These are phyloP conservation scores for Aquilaria sinensis DNA, from an alignment of 345 rosid species.

Conservation along the genomic window DNA sequence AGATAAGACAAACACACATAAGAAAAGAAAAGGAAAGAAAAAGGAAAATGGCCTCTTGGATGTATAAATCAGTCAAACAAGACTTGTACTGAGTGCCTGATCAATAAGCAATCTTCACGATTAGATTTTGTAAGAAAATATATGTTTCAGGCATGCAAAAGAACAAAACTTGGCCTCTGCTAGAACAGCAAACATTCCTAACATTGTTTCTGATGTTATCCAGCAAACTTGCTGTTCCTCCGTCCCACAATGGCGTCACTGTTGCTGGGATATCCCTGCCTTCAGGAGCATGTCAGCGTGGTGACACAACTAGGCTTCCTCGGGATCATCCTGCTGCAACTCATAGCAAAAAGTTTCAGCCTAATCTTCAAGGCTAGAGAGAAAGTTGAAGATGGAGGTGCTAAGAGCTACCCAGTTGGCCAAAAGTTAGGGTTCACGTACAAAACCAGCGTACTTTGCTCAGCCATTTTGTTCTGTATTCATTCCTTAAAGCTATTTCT, in stretches of 20 bases:
- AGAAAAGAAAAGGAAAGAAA: too few relatives aligned
- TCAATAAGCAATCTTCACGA: too few relatives aligned
- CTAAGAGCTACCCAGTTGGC: conserved; percentile 19
- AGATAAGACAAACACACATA: too few relatives aligned
- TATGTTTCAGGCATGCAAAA: too few relatives aligned
- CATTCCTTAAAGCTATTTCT: conserved; percentile 42
- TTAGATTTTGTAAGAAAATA: too few relatives aligned
- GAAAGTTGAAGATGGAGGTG: conserved; percentile 22
- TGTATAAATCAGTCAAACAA: too few relatives aligned
- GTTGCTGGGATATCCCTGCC: conserved; percentile 34
- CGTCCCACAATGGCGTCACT: conserved; percentile 26
- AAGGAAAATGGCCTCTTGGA: too few relatives aligned
- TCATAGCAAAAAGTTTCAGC: conserved; percentile 18
- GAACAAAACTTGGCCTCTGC: too few relatives aligned
- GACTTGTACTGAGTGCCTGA: too few relatives aligned
- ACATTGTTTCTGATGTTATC: too few relatives aligned
- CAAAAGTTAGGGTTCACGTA: conserved; percentile 34
- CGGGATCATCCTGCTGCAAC: conserved; percentile 31
- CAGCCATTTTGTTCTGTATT: conserved; percentile 33
- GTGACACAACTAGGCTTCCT: conserved; percentile 41
- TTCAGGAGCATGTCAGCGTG: conserved; percentile 53
- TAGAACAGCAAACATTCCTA: too few relatives aligned
- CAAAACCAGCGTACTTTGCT: conserved; percentile 37
- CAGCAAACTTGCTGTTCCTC: background rate
- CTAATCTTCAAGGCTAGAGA: conserved; percentile 21